Conservation (phyloP, 345 rosid species). For the Eucalyptus paniculata region DNA sequence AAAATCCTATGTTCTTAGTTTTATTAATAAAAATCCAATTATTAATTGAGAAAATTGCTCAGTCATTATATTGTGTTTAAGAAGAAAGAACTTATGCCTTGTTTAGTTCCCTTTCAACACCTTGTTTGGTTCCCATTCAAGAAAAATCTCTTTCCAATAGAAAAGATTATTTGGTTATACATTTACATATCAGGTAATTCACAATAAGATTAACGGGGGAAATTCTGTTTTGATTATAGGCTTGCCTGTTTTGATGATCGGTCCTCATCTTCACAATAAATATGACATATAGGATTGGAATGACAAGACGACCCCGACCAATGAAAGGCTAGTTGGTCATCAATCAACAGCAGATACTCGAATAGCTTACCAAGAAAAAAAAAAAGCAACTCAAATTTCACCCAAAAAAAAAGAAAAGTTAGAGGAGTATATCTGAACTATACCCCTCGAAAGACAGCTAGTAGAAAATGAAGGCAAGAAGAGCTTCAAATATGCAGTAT, state of each 20-base stretch:
- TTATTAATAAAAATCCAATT: neutral
- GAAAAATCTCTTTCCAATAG: neutral
- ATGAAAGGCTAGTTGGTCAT: neutral
- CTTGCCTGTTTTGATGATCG: neutral
- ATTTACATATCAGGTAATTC: neutral
- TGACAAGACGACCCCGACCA: neutral
- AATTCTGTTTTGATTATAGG: neutral
- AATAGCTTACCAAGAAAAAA: neutral
- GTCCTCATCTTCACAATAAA: neutral
- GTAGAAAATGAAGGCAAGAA: neutral
- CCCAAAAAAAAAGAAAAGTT: neutral
- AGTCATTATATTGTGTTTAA: neutral
- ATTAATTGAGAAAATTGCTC: neutral
- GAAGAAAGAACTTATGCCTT: neutral
- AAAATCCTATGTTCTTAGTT: neutral
- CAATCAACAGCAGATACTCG: neutral
- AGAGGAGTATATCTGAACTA: neutral
- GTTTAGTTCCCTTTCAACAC: neutral
- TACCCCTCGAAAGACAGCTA: neutral
- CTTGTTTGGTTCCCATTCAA: neutral
- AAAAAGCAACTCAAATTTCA: neutral
- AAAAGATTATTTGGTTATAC: neutral
- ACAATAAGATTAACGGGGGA: neutral
- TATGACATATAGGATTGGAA: neutral
- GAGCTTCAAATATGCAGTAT: neutral